Percentiles rank a stretch among this genome's conserved stretches.
phyloP scores from a whole-genome alignment of 2,329 filamentous ascomycete species.

The Curvularia verruculosa region DNA sequence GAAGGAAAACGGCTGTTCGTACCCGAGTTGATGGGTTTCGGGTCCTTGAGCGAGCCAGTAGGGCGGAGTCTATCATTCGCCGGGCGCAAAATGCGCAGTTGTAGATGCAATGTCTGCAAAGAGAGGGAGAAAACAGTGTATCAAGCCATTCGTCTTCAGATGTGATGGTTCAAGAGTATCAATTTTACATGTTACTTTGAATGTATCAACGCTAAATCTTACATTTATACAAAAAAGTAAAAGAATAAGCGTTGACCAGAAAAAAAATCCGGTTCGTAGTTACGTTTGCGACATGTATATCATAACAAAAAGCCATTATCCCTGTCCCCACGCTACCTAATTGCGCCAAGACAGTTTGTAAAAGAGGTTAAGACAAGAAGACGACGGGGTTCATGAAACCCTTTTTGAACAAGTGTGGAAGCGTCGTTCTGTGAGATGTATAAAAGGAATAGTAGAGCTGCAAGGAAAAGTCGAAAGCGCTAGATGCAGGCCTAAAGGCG shows the following conservation, averaged over 20 bases:
- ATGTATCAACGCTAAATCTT: neutral
- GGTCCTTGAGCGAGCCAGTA: too few species aligned
- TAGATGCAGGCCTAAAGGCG: slow-evolving; percentile 14
- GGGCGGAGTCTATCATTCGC: too few species aligned
- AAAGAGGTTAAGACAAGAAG: neutral
- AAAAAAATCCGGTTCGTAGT: neutral
- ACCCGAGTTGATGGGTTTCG: too few species aligned
- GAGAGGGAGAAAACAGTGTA: too few species aligned
- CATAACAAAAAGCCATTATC: neutral
- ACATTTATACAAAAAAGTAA: too few species aligned
- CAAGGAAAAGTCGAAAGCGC: slow-evolving; percentile 9
- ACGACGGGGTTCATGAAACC: slow-evolving; percentile 1
- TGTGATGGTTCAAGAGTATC: too few species aligned
- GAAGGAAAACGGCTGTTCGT: too few species aligned
- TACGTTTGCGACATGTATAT: neutral
- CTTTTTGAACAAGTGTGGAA: neutral
- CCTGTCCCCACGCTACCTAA: neutral
- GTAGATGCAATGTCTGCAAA: too few species aligned
- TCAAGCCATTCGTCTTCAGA: too few species aligned
- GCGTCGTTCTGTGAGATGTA: neutral
- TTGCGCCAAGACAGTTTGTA: neutral
- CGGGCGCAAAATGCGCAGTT: too few species aligned
- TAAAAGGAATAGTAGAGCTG: neutral
- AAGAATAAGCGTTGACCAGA: neutral
- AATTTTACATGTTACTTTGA: neutral